These are phyloP conservation scores for Leucocoprinus leucothites DNA, from an alignment of 768 basidiomycete genomes.

Conservation along the genomic window DNA sequence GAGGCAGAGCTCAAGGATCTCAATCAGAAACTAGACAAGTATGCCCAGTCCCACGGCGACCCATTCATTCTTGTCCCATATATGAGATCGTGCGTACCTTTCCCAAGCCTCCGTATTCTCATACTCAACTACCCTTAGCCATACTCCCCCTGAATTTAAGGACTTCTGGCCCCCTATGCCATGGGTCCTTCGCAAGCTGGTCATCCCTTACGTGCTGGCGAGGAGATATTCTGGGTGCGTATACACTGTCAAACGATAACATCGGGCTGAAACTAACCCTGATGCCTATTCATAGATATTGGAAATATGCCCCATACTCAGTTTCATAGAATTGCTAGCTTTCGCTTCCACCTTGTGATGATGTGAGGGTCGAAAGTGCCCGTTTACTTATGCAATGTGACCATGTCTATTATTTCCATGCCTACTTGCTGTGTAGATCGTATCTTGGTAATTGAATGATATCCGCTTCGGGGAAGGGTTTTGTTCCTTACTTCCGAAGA, in stretches of 20 bases:
- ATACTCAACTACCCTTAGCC: not conserved
- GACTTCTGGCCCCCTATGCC: conserved; percentile 3
- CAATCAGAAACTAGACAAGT: not conserved
- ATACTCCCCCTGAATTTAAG: conserved; percentile 2
- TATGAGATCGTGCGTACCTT: not conserved
- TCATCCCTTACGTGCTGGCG: not conserved
- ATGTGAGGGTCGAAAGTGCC: no score
- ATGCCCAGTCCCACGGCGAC: conserved; percentile 1
- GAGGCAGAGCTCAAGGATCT: not conserved
- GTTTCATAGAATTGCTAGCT: not conserved
- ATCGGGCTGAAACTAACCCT: not conserved
- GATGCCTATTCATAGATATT: not conserved
- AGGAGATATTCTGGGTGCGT: conserved; percentile 4
- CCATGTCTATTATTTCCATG: no score
- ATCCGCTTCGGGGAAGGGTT: no score
- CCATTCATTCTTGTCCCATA: conserved; percentile 7
- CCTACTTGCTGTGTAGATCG: no score
- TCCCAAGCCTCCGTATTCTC: not conserved
- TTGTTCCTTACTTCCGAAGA: no score
- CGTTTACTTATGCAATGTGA: not conserved
- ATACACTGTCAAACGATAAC: not conserved
- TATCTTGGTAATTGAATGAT: not conserved
- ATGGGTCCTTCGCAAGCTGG: conserved; percentile 3
- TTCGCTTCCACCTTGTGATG: not conserved
- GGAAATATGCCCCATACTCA: conserved; percentile 8